Base-by-base conservation (phyloP, 192 early-diverging fungal species). In the Umbelopsis isabellina region DNA sequence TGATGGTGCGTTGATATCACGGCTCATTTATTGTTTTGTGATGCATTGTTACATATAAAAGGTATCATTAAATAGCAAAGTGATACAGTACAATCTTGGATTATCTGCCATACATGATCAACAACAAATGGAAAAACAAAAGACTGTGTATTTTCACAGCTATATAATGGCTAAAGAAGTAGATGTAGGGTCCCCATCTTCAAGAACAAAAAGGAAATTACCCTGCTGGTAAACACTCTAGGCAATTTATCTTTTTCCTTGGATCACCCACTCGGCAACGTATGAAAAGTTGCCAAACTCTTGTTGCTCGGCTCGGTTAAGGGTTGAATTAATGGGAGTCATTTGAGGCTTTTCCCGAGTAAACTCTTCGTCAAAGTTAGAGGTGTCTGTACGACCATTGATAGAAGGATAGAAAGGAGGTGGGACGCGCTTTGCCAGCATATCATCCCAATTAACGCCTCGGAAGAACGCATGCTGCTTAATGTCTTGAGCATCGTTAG, bases 301-400 rank as follows among this genome's bases (percentile, higher is more conserved):
- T 76, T 95, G 91, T 82, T 99, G 97, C 76, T 97, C 92, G 6
- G 85, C 83, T 16, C 81, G 79, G 4, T 87, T 89, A 49, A 98
- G 81, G 30, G 93, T 87, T 49, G 90, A 92, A 65, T 95, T 89
- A 50, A 94, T 91, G 0, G 97, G 97, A 18, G 97, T 98, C 65
- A 99, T 75, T 0, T 94, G 93, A 2, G 97, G 96, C 61, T 85
- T 81, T 85, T 98, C 96, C 46, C 86, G 84, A n/a, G 97, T 99
- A 72, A 99, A 99, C 84, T 99, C 97, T 20, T 91, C 88, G 74
- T 99, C 97, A 91, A 99, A 99, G 89, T 98, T 98, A 45, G 95
- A 97, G 13, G 92, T 91, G 74, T 99, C 97, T 16, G 92, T 89
- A 75, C 46, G 72, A 66, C 86, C 87, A 25, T 44, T 64, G 65